Evolutionary conservation across 176 grass and related monocot species (phyloP).

Genomic region (Ensete ventricosum): DNA sequence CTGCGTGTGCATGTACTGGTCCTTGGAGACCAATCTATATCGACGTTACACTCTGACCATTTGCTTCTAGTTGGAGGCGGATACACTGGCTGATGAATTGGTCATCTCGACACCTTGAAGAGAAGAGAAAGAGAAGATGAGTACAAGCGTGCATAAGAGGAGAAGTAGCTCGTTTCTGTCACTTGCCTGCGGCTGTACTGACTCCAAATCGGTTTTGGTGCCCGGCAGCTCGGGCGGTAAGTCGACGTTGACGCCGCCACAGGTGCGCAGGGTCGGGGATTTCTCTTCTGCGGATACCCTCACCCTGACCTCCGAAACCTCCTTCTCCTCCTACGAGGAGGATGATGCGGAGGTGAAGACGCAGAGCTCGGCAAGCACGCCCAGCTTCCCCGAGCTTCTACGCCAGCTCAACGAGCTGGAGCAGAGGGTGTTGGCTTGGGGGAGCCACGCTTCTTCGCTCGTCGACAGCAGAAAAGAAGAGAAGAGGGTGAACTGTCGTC

Average conservation of each 20-base stretch:
- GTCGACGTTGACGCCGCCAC: constrained; percentile 30
- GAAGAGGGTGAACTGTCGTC: constrained; percentile 1
- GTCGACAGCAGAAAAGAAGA: constrained; percentile 8
- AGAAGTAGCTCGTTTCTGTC: constrained; percentile 23
- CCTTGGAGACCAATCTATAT: too few relatives aligned
- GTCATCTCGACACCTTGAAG: background rate
- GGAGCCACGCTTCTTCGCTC: background rate
- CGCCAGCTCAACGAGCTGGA: constrained; percentile 60
- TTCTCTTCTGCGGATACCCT: constrained; percentile 23
- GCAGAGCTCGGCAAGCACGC: constrained; percentile 16
- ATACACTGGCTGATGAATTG: too few relatives aligned
- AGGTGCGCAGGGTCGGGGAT: constrained; percentile 21
- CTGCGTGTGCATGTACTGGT: too few relatives aligned
- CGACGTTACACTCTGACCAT: too few relatives aligned
- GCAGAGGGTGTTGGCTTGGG: constrained; percentile 44
- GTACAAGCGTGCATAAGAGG: constrained; percentile 8
- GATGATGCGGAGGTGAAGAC: constrained; percentile 34
- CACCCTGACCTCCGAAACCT: constrained; percentile 51
- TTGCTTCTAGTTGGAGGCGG: too few relatives aligned
- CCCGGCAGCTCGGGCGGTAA: constrained; percentile 26
- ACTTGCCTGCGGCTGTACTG: constrained; percentile 52
- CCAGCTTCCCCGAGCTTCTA: constrained; percentile 59
- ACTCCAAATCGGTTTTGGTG: constrained; percentile 42
- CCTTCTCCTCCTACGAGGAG: constrained; percentile 29
- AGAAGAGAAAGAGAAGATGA: constrained; percentile 2